These are phyloP conservation scores for Saprolegnia diclina DNA, from an alignment of 352 stramenopile genomes.

Conservation along the genomic window DNA sequence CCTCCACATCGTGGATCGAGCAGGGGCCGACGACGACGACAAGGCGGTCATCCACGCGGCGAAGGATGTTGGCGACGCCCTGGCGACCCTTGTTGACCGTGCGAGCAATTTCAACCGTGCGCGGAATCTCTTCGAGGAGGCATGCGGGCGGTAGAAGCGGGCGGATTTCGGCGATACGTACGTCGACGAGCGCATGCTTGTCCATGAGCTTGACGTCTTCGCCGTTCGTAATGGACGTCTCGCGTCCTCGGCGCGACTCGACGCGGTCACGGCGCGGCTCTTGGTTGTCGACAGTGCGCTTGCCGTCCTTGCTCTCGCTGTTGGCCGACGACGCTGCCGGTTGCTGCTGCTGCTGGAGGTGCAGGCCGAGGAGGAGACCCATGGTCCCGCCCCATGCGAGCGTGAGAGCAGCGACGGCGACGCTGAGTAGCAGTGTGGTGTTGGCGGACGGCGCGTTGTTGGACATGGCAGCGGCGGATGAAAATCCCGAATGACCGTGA, in stretches of 20 bases:
- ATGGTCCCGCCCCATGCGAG: slow-evolving; percentile 20
- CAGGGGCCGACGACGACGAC: slow-evolving; percentile 80
- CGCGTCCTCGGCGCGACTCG: slow-evolving; percentile 2
- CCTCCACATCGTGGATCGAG: slow-evolving; percentile 86
- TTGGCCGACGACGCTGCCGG: background rate
- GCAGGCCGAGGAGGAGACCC: slow-evolving; percentile 8
- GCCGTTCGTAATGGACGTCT: slow-evolving; percentile 30
- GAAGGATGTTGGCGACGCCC: slow-evolving; percentile 63
- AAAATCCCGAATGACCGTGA: slow-evolving; percentile 8
- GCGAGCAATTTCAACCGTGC: slow-evolving; percentile 68
- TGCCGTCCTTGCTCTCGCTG: background rate
- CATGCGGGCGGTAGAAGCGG: slow-evolving; percentile 83
- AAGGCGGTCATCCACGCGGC: slow-evolving; percentile 77
- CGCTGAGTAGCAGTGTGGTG: slow-evolving; percentile 9
- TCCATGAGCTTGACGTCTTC: slow-evolving; percentile 81
- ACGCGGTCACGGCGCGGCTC: background rate
- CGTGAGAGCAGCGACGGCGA: slow-evolving; percentile 17
- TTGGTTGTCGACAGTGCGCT: slow-evolving; percentile 1
- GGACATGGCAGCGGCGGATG: background rate
- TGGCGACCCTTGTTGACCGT: slow-evolving; percentile 73
- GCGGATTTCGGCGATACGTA: slow-evolving; percentile 80
- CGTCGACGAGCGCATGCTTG: slow-evolving; percentile 80
- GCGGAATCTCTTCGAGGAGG: slow-evolving; percentile 77
- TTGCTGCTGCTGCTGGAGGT: slow-evolving; percentile 17
- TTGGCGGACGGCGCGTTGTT: background rate